Conservation (phyloP, 352 stramenopile genomes). For the Thraustochytrium sp. region DNA sequence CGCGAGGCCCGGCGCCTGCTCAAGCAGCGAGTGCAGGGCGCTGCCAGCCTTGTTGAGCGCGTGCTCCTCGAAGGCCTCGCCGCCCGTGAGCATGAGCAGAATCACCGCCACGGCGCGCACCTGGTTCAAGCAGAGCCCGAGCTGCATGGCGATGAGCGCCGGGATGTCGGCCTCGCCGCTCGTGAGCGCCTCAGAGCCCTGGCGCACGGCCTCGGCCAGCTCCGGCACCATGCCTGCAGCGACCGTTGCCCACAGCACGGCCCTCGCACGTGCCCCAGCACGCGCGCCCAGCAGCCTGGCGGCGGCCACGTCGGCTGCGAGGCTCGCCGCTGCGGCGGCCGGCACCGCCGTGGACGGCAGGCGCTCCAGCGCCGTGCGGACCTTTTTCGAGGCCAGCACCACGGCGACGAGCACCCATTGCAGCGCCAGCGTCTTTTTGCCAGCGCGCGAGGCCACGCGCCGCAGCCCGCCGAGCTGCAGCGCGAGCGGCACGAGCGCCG, state of each 20-base stretch:
- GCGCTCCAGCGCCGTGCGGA: not conserved
- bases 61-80: conserved; percentile 40
- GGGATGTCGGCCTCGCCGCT: conserved; percentile 35
- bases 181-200: not conserved
- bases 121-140: conserved; percentile 19
- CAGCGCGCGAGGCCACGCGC: not conserved
- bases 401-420: not conserved
- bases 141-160: conserved; percentile 29
- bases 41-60: conserved; percentile 8
- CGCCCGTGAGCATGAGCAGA: conserved; percentile 38
- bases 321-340: not conserved
- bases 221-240: conserved; percentile 5
- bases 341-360: not conserved
- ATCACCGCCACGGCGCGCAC: conserved; percentile 1
- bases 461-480: not conserved
- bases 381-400: not conserved
- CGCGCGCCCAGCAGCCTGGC: not conserved
- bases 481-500: not conserved
- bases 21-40: not conserved
- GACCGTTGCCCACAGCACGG: not conserved
- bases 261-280: not conserved
- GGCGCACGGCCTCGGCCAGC: not conserved
- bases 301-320: not conserved
- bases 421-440: not conserved
- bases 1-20: not conserved